Conservation (phyloP, 192 early-diverging fungal genomes). For the Pilobolus umbonatus region DNA sequence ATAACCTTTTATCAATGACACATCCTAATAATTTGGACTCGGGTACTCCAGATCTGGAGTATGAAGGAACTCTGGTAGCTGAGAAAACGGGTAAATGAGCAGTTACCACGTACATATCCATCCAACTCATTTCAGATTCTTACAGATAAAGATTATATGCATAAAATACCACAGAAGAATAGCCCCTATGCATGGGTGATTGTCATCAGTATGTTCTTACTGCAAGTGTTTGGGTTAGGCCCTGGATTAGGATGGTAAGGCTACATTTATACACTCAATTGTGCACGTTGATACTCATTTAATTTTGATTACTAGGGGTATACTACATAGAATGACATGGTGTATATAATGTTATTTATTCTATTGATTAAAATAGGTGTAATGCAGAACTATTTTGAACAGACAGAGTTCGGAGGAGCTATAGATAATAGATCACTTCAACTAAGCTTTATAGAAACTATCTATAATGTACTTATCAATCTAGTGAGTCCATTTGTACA, state of each 20-base stretch:
- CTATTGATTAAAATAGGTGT: conserved; percentile 10
- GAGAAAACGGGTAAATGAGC: too few relatives aligned
- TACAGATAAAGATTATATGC: too few relatives aligned
- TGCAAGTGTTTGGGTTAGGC: conserved; percentile 15
- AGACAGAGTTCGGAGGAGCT: not conserved
- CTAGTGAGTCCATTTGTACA: conserved; percentile 14
- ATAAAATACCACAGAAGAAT: not conserved
- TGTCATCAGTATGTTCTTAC: conserved; percentile 14
- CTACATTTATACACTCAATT: not conserved
- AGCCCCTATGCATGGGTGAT: conserved; percentile 26
- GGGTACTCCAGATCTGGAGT: too few relatives aligned
- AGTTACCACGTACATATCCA: too few relatives aligned
- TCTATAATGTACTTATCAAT: conserved; percentile 23
- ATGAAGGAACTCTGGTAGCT: too few relatives aligned
- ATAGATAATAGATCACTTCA: conserved; percentile 3
- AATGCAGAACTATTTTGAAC: conserved; percentile 24
- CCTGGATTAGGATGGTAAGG: conserved; percentile 24
- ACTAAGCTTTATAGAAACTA: conserved; percentile 21
- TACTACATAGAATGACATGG: not conserved
- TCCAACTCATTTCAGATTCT: too few relatives aligned
- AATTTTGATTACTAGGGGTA: conserved; percentile 15
- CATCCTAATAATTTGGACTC: too few relatives aligned
- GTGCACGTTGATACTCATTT: not conserved
- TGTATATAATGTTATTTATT: not conserved
- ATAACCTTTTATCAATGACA: too few relatives aligned